These are phyloP conservation scores for Talaromyces amestolkiae DNA, from an alignment of 2,329 filamentous ascomycete genomes.

Conservation along the genomic window DNA sequence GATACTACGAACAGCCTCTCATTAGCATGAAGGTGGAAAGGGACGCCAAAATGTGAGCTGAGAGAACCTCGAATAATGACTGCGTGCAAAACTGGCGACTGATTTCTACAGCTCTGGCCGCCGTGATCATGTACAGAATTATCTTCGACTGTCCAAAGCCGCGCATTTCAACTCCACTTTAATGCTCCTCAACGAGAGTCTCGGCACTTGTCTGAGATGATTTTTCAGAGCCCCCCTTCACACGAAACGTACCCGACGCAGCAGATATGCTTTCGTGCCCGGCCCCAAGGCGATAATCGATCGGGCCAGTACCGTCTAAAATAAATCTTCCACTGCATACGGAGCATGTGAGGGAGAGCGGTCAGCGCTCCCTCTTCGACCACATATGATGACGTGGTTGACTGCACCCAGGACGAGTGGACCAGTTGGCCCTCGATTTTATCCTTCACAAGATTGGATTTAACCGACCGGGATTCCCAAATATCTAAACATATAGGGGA, in stretches of 20 bases:
- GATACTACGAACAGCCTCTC: conserved; percentile 43
- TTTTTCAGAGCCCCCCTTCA: background rate
- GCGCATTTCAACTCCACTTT: conserved; percentile 47
- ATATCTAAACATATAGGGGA: background rate
- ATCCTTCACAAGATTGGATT: background rate
- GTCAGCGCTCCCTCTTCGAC: conserved; percentile 5
- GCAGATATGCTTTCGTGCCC: background rate
- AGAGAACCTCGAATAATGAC: background rate
- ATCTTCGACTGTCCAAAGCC: conserved; percentile 35
- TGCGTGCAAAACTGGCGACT: background rate
- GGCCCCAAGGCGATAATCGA: background rate
- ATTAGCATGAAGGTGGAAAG: conserved; percentile 23
- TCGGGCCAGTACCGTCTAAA: background rate
- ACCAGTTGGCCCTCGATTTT: background rate
- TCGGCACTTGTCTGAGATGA: conserved; percentile 44
- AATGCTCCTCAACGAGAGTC: conserved; percentile 48
- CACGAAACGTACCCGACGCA: conserved; percentile 24
- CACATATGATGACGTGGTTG: conserved; percentile 8
- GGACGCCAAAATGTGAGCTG: conserved; percentile 32
- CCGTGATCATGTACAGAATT: conserved; percentile 26
- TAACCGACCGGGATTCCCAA: background rate
- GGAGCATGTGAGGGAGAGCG: background rate
- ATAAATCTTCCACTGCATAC: background rate
- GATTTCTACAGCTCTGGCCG: conserved; percentile 31
- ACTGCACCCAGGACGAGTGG: background rate